Base-by-base conservation (phyloP, 2,329 filamentous ascomycete species). In the Clarireedia homoeocarpa region DNA sequence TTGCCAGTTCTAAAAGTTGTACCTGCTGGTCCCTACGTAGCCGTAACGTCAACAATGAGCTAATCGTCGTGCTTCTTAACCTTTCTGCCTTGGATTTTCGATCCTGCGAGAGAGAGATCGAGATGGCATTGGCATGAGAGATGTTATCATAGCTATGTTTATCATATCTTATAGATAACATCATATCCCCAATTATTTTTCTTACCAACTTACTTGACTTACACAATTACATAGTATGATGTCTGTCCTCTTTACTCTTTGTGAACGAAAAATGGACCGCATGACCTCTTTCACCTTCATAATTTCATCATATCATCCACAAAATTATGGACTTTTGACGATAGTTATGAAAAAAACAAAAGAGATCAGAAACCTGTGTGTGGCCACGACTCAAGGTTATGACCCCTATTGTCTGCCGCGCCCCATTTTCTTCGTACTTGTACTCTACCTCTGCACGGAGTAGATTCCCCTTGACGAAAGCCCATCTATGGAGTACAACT, bases 171-270 rank as follows among this genome's bases (percentile, higher is more conserved):
- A 52, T 36, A 48, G 15, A 40, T 53, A 53, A 53, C 34, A 53
- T 53, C 51, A 53, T 48, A 20, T 26, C 51, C 23, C 51, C 51
- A 30, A 53, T 53, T 53, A 24, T 53, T 53, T 48, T 27, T 26
- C 6, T 12, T 2, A 2, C 10, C 23, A 5, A 20, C 23, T 45
- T 26, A 20, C 42, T 45, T 20, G 6, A 20, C 23, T 45, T 45
- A 20, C 42, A 23, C 6, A 17, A 48, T 12, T 40, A n/a, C n/a
- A n/a, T n/a, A n/a, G n/a, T n/a, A 26, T 10, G 2, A 7, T 30
- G 27, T n/a, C n/a, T n/a, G n/a, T 30, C 27, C 27, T 30, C 27
- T 30, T n/a, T 30, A 7, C 27, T 30, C 27, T 7, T 30, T 10
- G 27, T 9, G 27, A 30, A 4, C 9, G 6, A 30, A 30, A 7